A percentile compares a stretch with the other conserved stretches of the same genome.
Evolutionary conservation across 805 yeast species (phyloP).

Genomic region (Ogataea siamensis): DNA sequence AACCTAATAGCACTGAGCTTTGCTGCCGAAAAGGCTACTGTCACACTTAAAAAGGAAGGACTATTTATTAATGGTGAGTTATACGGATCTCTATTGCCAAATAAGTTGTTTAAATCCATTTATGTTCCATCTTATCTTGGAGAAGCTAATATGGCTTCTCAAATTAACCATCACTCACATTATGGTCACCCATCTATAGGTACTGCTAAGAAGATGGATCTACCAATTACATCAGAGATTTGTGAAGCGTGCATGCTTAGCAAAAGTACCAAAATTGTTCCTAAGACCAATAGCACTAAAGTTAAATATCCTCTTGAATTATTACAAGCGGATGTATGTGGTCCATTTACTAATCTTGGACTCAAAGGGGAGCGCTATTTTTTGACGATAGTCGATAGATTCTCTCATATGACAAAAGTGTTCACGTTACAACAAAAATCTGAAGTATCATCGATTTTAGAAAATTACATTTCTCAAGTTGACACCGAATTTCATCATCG

Average conservation of each 20-base stretch:
- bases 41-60: not conserved
- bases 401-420: not conserved
- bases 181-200: too few species aligned
- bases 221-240: too few species aligned
- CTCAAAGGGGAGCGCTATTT: not conserved
- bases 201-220: too few species aligned
- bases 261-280: too few species aligned
- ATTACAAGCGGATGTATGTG: not conserved
- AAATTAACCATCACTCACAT: not conserved
- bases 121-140: not conserved
- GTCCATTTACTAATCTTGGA: not conserved
- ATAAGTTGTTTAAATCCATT: not conserved
- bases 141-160: too few species aligned
- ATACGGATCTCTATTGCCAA: not conserved
- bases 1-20: slow-evolving; percentile 1
- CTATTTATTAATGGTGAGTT: not conserved
- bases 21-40: not conserved
- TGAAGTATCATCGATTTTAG: too few species aligned
- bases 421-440: too few species aligned
- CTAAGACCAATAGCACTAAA: too few species aligned
- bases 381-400: not conserved
- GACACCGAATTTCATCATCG: too few species aligned
- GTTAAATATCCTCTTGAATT: not conserved
- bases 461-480: too few species aligned
- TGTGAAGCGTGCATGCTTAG: too few species aligned